Evolutionary conservation across 2,329 filamentous ascomycete genomes (phyloP).

Genomic region (Paecilomyces formosus): DNA sequence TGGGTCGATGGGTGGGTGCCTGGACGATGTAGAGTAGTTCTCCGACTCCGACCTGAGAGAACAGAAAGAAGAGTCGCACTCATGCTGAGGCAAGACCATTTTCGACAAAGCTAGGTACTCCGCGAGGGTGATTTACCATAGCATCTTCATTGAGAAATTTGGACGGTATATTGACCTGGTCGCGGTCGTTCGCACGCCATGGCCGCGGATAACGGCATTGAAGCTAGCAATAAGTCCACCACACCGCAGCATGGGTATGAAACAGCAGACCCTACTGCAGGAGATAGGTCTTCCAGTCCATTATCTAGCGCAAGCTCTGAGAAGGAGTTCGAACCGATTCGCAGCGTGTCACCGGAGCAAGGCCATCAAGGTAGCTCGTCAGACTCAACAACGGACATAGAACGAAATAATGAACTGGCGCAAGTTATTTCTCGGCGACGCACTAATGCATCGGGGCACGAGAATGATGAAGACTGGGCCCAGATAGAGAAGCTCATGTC

Average conservation of each 20-base stretch:
- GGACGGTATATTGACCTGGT: background rate
- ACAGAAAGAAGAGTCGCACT: background rate
- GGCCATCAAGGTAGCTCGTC: background rate
- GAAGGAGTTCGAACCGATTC: conserved; percentile 6
- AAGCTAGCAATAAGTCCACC: background rate
- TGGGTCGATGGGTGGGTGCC: background rate
- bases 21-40: background rate
- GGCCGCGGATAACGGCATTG: background rate
- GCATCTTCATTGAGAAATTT: no score
- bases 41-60: background rate
- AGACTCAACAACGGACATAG: background rate
- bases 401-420: conserved; percentile 10
- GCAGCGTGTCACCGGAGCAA: conserved; percentile 3
- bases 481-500: conserved; percentile 50
- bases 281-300: background rate
- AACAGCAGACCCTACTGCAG: background rate
- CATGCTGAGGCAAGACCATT: background rate
- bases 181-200: background rate
- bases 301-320: background rate
- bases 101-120: background rate
- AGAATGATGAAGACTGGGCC: conserved; percentile 18
- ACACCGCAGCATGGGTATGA: background rate
- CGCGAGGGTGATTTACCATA: background rate
- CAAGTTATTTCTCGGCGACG: conserved; percentile 18
- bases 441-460: conserved; percentile 14